Conservation (phyloP, 495 filamentous ascomycete genomes). For the Hypoxylon fuscum region DNA sequence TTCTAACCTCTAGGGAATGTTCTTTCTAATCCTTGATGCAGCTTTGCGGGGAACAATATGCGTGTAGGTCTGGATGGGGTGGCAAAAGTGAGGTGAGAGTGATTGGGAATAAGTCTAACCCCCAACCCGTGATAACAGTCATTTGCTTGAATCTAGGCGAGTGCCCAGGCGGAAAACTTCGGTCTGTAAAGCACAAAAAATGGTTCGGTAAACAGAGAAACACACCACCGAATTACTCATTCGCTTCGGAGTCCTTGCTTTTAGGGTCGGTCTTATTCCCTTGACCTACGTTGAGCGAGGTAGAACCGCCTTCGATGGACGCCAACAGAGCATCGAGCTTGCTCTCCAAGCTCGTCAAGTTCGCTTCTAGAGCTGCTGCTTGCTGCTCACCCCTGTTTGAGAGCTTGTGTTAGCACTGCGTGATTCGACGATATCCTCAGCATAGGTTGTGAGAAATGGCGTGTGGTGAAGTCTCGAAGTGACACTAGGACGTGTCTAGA, state of each 20-base stretch:
- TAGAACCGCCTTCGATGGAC: constrained; percentile 42
- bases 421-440: constrained; percentile 1
- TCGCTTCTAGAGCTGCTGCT: constrained; percentile 62
- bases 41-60: constrained; percentile 1
- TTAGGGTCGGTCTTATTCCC: constrained; percentile 4
- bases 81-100: constrained; percentile 12
- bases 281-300: neutral
- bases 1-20: constrained; percentile 6
- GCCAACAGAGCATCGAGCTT: constrained; percentile 64
- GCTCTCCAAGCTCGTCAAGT: constrained; percentile 59
- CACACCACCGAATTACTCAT: constrained; percentile 16
- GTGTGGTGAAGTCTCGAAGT: constrained; percentile 14
- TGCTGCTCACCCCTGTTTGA: constrained; percentile 62
- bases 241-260: constrained; percentile 21
- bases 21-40: constrained; percentile 12
- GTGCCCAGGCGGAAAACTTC: neutral
- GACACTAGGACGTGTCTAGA: constrained; percentile 5
- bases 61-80: constrained; percentile 2
- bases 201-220: constrained; percentile 19
- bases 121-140: constrained; percentile 1
- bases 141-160: constrained; percentile 7
- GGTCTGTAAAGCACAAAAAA: neutral
- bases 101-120: neutral
- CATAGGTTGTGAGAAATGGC: constrained; percentile 3
- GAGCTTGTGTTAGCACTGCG: constrained; percentile 24